Conservation (phyloP, 192 early-diverging fungal species). For the Umbelopsis sp. region DNA sequence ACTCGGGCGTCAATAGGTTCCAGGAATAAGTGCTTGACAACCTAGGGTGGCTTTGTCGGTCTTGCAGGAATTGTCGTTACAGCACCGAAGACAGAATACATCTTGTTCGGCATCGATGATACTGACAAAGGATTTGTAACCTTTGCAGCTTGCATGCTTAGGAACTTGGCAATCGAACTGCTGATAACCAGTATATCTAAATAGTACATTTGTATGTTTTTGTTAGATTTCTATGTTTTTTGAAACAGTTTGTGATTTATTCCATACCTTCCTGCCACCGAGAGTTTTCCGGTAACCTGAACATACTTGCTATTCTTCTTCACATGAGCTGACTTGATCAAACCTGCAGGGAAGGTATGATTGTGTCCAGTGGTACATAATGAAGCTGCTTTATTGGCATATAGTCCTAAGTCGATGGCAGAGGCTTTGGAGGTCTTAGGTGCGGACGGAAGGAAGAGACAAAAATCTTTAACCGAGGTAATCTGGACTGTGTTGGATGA, state of each 20-base stretch:
- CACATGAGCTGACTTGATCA: neutral
- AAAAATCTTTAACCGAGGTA: neutral
- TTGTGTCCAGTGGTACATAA: neutral
- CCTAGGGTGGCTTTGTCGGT: neutral
- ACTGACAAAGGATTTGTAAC: neutral
- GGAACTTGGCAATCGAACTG: neutral
- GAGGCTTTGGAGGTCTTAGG: neutral
- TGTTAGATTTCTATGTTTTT: too few species aligned
- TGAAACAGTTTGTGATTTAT: too few species aligned
- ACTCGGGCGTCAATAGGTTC: neutral
- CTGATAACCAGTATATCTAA: conserved; percentile 2
- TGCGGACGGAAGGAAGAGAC: neutral
- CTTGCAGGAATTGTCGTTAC: neutral
- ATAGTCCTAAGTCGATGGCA: neutral
- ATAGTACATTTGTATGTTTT: too few species aligned
- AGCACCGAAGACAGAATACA: neutral
- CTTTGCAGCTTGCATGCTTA: neutral
- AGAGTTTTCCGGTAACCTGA: neutral
- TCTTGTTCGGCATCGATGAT: neutral
- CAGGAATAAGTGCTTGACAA: neutral
- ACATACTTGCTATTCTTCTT: neutral
- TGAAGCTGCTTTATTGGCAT: neutral
- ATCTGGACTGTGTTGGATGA: neutral
- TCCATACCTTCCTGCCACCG: neutral
- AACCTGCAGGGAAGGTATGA: neutral